Percentiles rank a stretch among this genome's conserved stretches.
Conservation (phyloP, 768 basidiomycete genomes). For the Pholiota molesta region DNA sequence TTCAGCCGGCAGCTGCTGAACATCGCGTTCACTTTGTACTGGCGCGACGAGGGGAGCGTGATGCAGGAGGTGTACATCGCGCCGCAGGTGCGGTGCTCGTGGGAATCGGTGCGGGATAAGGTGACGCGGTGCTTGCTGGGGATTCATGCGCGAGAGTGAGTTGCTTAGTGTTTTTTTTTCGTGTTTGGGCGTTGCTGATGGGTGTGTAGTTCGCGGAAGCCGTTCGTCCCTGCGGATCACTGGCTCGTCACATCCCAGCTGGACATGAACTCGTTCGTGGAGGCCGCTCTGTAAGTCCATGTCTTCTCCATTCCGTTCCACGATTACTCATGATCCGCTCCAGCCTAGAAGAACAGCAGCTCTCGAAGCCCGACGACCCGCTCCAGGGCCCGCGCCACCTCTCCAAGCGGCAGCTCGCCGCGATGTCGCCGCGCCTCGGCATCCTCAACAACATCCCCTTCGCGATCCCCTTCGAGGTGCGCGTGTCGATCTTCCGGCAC, state of each 20-base stretch:
- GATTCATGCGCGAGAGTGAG: constrained; percentile 90
- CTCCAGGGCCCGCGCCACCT: constrained; percentile 27
- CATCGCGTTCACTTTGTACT: constrained; percentile 76
- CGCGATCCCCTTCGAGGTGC: constrained; percentile 88
- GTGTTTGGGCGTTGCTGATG: background rate
- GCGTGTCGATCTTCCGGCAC: constrained; percentile 87
- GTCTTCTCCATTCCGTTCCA: background rate
- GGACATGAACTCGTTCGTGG: constrained; percentile 67
- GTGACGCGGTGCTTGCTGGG: constrained; percentile 79
- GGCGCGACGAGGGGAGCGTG: constrained; percentile 42
- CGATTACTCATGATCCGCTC: background rate
- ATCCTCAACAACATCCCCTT: constrained; percentile 96
- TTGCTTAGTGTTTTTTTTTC: constrained; percentile 16
- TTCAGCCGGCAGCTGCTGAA: constrained; percentile 83
- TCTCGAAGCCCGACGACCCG: constrained; percentile 1
- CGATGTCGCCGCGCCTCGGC: constrained; percentile 83
- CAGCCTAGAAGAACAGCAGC: constrained; percentile 19
- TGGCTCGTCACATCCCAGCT: constrained; percentile 71
- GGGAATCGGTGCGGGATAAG: constrained; percentile 74
- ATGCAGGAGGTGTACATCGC: constrained; percentile 26
- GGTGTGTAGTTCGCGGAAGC: constrained; percentile 68
- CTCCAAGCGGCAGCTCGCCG: constrained; percentile 71
- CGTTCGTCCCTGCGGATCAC: constrained; percentile 82
- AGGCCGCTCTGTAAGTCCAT: constrained; percentile 75
- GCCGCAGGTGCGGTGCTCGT: constrained; percentile 46